Base-by-base conservation (phyloP, 2,329 filamentous ascomycete species). In the Xylariaceae sp. region DNA sequence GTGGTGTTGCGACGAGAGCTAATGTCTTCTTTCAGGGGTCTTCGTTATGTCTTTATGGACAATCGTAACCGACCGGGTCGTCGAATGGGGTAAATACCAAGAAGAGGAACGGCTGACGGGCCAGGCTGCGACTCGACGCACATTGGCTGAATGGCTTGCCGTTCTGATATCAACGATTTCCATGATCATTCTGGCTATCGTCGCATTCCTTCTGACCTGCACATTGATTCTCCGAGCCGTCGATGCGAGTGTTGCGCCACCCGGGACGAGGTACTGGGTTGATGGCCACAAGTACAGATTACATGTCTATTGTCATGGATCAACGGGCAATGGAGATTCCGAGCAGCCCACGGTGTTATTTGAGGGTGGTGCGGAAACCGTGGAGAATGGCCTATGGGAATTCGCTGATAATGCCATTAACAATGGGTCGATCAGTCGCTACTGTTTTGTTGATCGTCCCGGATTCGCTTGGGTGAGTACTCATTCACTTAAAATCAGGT, bases 371-470 rank as follows among this genome's bases (percentile, higher is more conserved):
- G 90, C 95, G 68, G 78, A 83, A 18, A 87, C 93, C 0, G 87
- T 91, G 13, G 92, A 96, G 72, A 78, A 89, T 66, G 85, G 88
- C 5, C 80, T 99, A 57, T 88, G 92, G 76, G 82, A 87, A 56
- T 90, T 96, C 76, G 89, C 91, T 9, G 85, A 92, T 60, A 80
- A 86, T 57, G 86, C 89, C 1, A 79, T 92, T 64, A 80, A 85
- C 64, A 94, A 94, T 68, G 90, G 90, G 45, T 89, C 88, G 51
- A 94, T 99, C 67, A 78, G 80, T 58, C 86, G 93, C 61, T 97
- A 96, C 77, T 99, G 94, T 80, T 97, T 96, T 74, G 92, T 90
- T 72, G 94, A 99, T 72, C 88, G 94, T 18, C 94, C 94, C 0
- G 94, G 94, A 1, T 83, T 93, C 58, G 93, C 83, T 5, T 96